A percentile compares a stretch with the other conserved stretches of the same genome.
Conservation (phyloP, 257 asterid species). For the Galeopsis tetrahit region DNA sequence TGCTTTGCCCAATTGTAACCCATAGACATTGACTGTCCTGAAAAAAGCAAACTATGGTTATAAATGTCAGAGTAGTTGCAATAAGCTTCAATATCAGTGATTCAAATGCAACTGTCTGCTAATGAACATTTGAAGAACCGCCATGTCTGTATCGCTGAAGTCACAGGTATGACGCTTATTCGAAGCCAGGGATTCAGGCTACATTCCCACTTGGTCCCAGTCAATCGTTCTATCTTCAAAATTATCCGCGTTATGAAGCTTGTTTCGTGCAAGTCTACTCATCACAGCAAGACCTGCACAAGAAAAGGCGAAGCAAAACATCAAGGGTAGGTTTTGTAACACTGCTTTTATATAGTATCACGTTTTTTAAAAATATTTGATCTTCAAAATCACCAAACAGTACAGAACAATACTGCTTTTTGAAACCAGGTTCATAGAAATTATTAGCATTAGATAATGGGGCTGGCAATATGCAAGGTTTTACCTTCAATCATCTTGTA, state of each 20-base stretch:
- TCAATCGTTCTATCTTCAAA: constrained; percentile 58
- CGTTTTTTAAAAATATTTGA: no score
- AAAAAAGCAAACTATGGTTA: no score
- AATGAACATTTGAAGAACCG: constrained; percentile 4
- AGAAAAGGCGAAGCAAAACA: not conserved
- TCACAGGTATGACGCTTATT: not conserved
- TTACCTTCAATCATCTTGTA: constrained; percentile 92
- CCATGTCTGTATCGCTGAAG: not conserved
- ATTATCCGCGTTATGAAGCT: constrained; percentile 46
- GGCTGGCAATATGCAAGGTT: not conserved
- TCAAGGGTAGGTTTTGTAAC: not conserved
- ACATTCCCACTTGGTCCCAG: constrained; percentile 74
- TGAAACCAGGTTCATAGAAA: no score
- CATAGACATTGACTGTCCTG: no score
- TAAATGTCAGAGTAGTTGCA: not conserved
- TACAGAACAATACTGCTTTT: no score
- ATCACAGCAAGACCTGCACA: constrained; percentile 74
- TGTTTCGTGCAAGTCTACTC: constrained; percentile 63
- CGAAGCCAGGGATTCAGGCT: constrained; percentile 27
- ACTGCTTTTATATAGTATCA: not conserved
- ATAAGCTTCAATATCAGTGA: not conserved
- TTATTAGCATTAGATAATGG: no score
- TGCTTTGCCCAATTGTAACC: no score
- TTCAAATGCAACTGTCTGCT: not conserved
- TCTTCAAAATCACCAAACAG: no score